Evolutionary conservation across 495 filamentous ascomycete genomes (phyloP).

Genomic region (Penicillium angulare): DNA sequence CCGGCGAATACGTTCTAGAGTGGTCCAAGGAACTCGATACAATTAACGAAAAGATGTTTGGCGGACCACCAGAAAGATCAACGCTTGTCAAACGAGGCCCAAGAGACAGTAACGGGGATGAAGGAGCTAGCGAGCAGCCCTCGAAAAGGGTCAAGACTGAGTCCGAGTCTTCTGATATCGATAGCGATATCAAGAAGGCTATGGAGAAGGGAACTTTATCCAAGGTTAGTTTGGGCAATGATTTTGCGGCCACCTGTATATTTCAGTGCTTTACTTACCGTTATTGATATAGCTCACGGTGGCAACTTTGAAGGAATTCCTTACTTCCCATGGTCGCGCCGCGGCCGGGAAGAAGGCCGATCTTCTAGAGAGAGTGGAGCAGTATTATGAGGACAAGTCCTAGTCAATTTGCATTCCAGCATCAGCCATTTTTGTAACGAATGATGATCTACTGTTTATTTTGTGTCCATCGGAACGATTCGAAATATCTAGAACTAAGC

Average conservation of each 20-base stretch:
- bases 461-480: no score
- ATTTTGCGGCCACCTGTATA: no score
- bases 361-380: conserved; percentile 73
- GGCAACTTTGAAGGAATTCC: conserved; percentile 64
- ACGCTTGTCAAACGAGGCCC: conserved; percentile 48
- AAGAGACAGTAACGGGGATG: conserved; percentile 30
- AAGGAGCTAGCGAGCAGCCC: conserved; percentile 26
- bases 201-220: conserved; percentile 59
- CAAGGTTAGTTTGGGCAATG: conserved; percentile 43
- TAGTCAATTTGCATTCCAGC: neutral
- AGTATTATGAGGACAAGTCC: conserved; percentile 64
- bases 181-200: conserved; percentile 59
- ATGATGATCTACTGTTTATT: conserved; percentile 6
- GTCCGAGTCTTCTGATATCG: conserved; percentile 35
- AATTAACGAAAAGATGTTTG: conserved; percentile 43
- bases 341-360: conserved; percentile 73
- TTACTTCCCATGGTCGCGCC: conserved; percentile 59
- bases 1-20: conserved; percentile 70
- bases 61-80: conserved; percentile 28
- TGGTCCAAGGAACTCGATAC: conserved; percentile 71
- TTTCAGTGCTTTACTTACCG: neutral
- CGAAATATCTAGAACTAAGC: no score
- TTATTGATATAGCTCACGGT: conserved; percentile 57
- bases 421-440: conserved; percentile 17
- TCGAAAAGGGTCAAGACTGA: conserved; percentile 53